Conservation (phyloP, 2,329 filamentous ascomycete species). For the Bipolaris bicolor region DNA sequence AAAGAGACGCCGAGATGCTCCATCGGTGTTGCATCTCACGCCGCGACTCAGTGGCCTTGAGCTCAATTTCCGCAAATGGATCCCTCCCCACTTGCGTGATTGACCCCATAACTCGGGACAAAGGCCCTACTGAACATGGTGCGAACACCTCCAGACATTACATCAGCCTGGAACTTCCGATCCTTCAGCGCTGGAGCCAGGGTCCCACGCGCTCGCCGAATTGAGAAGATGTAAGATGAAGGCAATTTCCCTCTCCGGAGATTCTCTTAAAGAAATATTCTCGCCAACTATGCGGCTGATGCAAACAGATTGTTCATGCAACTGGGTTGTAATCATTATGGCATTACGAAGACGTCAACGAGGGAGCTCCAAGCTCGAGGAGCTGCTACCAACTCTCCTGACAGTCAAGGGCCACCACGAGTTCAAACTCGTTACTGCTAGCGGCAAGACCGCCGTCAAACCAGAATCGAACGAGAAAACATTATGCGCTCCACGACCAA, state of each 20-base stretch:
- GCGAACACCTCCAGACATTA: slow-evolving; percentile 31
- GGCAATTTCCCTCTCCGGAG: slow-evolving; percentile 24
- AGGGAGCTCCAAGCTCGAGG: slow-evolving; percentile 35
- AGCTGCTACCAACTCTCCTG: slow-evolving; percentile 9
- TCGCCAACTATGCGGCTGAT: slow-evolving; percentile 15
- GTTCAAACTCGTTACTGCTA: not conserved
- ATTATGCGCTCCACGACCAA: slow-evolving; percentile 9
- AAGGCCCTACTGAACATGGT: slow-evolving; percentile 28
- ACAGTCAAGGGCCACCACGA: slow-evolving; percentile 7
- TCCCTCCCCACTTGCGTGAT: slow-evolving; percentile 13
- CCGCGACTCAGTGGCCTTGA: slow-evolving; percentile 10
- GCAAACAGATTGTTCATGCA: slow-evolving; percentile 31
- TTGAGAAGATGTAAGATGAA: slow-evolving; percentile 30
- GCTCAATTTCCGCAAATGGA: slow-evolving; percentile 19
- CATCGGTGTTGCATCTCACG: slow-evolving; percentile 9
- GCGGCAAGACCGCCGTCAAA: slow-evolving; percentile 5
- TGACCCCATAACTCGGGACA: slow-evolving; percentile 18
- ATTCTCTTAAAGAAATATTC: slow-evolving; percentile 23
- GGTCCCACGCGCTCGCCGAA: slow-evolving; percentile 37
- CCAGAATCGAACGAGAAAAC: not conserved
- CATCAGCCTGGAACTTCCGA: slow-evolving; percentile 30
- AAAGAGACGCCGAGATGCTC: slow-evolving; percentile 9
- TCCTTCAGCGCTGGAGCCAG: slow-evolving; percentile 29
- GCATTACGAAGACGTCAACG: slow-evolving; percentile 34
- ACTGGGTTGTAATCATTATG: slow-evolving; percentile 29